A percentile compares a stretch with the other conserved stretches of the same genome.
These are phyloP conservation scores for Rhododendron mucronatum DNA, from an alignment of 148 eudicot genomes.

Conservation along the genomic window DNA sequence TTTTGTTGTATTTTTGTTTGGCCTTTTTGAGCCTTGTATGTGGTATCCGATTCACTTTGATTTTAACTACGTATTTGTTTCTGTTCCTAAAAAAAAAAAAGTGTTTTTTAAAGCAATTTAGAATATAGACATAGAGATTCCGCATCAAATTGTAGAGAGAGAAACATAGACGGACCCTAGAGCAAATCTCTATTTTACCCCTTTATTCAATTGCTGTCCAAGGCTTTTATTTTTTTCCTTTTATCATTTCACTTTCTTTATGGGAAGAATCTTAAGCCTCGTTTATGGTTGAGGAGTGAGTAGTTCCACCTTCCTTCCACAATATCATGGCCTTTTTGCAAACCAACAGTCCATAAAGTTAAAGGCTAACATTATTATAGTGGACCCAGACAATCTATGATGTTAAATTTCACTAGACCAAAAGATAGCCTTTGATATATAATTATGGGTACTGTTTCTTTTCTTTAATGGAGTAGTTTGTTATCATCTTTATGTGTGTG, in stretches of 20 bases:
- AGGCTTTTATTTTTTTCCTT: neutral
- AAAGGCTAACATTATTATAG: neutral
- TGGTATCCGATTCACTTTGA: no score
- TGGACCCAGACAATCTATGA: neutral
- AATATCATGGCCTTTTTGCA: neutral
- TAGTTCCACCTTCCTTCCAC: neutral
- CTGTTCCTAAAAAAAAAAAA: no score
- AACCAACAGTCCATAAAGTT: neutral
- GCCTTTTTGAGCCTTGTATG: no score
- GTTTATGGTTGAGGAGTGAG: neutral
- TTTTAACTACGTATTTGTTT: no score
- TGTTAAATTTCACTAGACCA: neutral
- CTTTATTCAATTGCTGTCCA: neutral
- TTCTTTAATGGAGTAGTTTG: neutral
- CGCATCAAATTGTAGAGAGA: no score
- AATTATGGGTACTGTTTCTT: neutral
- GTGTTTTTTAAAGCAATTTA: no score
- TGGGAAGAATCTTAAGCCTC: neutral
- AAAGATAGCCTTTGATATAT: neutral
- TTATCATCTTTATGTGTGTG: neutral
- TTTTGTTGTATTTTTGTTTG: no score
- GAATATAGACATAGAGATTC: no score
- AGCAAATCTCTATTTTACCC: neutral
- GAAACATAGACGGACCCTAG: neutral
- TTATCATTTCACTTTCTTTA: neutral